Base-by-base conservation (phyloP, 768 basidiomycete genomes). In the Termitomyces sp. region DNA sequence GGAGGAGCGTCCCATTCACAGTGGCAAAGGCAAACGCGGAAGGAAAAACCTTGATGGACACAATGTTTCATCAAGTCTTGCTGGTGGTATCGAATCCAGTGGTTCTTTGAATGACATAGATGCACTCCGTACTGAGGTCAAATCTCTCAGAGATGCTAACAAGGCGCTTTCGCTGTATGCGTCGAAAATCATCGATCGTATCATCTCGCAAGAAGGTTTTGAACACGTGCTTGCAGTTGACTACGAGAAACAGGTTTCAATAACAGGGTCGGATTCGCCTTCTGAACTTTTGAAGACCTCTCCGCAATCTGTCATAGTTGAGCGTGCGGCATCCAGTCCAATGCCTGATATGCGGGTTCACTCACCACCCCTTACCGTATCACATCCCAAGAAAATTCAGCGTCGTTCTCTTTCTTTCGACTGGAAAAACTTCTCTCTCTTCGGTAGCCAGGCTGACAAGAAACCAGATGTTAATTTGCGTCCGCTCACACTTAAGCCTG, bases 131-230 rank as follows among this genome's bases (percentile, higher is more conserved):
- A 81, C 75, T 11, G 96, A 98, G 71, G 87, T 97, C 69, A 96
- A 96, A 71, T 87, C 86, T 32, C 83, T 98, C 71, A 91, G 89
- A 69, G 95, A 97, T 68, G 93, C 93, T 45, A 98, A 97, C 77
- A 96, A 96, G 70, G 95, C 95, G 1, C 76, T 98, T 13, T 93
- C 93, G 18, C 74, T 98, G 41, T 98, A 98, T 67, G 94, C 95
- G 4, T 94, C 92, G 47, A 98, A 98, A 79, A 98, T 98, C 63
- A 91, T 98, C 66, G 96, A 98, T 75, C 85, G 95, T 46, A 97
- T 98, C 68, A 96, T 98, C 65, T 83, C 90, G 1, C 90, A 95
- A 71, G 95, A 97, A 72, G 94, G 94, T 24, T 98, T 96, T 73
- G 96, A 98, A 71, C 93, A 96, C 65, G 90, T 98, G 55, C 83